Evolutionary conservation across 2,329 filamentous ascomycete species (phyloP), one percentile per base, ranked within the genome.

Genomic region (Cladosporium sp.): DNA sequence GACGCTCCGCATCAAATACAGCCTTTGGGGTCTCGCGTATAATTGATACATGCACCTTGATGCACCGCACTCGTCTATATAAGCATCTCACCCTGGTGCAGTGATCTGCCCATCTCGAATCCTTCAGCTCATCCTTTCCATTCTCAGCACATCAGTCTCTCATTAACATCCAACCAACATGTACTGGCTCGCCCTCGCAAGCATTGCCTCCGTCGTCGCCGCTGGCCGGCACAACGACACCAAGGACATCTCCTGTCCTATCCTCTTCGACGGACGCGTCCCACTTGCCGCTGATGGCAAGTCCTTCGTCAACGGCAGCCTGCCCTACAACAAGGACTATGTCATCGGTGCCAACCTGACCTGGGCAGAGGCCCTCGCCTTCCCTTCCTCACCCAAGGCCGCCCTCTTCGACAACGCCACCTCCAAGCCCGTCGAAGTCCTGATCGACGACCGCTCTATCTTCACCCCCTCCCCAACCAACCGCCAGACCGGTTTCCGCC

Each of bases 401-500:
- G 83, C 83, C 25, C 70, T 81, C 74, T 85, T 85, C 69, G 83
- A 86, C 60, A 71, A 73, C 25, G 64, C 67, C 10, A 70, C 69
- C 18, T 75, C 79, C 51, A 75, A 80, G 36, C 76, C 85, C 5
- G 69, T 87, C 25, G 84, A 85, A 70, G 82, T 87, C 11, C 86
- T 84, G 48, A 83, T 88, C 73, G 81, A 75, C 65, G 86, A 88
- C 74, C 70, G 81, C 66, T 87, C 85, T 70, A 87, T 89, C 75
- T 89, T 89, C 76, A 68, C 79, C 70, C 82, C 83, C 69, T 73
- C 81, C 58, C 86, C 89, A 74, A 76, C 76, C 5, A 86, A 86
- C 25, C 88, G 89, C 77, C 87, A 89, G 75, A 76, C 76, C 2
- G 87, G 87, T 23, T 89, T 89, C 78, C 82, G 87, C 48, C 85